phyloP scores from a whole-genome alignment of 805 yeast species.

The Maudiozyma barnettii region DNA sequence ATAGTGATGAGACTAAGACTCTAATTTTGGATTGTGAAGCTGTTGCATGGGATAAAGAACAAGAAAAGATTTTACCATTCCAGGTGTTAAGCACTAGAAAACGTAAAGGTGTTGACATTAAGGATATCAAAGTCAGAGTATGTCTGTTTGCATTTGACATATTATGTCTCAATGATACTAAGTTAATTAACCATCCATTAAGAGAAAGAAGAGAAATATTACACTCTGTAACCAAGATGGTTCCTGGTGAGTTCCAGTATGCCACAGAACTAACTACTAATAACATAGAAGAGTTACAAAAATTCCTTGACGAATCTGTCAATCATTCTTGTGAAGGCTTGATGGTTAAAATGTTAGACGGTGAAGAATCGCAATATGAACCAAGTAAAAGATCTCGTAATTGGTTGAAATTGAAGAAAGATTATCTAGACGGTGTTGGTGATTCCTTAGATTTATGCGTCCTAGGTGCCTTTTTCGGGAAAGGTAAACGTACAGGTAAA shows the following conservation, averaged over 20 bases:
- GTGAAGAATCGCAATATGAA: slow-evolving; percentile 74
- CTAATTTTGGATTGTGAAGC: slow-evolving; percentile 92
- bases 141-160: slow-evolving; percentile 90
- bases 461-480: slow-evolving; percentile 87
- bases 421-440: slow-evolving; percentile 89
- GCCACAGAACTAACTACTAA: slow-evolving; percentile 69
- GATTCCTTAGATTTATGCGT: slow-evolving; percentile 92
- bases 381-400: slow-evolving; percentile 92
- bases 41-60: slow-evolving; percentile 87
- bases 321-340: slow-evolving; percentile 89
- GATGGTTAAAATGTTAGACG: slow-evolving; percentile 86
- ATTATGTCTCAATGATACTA: slow-evolving; percentile 61
- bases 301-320: slow-evolving; percentile 79
- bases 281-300: slow-evolving; percentile 64
- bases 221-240: slow-evolving; percentile 43
- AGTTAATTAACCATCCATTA: slow-evolving; percentile 58
- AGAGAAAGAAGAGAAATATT: slow-evolving; percentile 60
- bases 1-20: slow-evolving; percentile 34
- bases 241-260: slow-evolving; percentile 70
- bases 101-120: slow-evolving; percentile 81
- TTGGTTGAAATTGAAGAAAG: slow-evolving; percentile 93
- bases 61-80: slow-evolving; percentile 79
- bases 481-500: slow-evolving; percentile 88
- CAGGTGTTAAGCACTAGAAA: slow-evolving; percentile 90
- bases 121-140: slow-evolving; percentile 82